Base-by-base conservation (phyloP, 257 asterid species). In the Coffea canephora region DNA sequence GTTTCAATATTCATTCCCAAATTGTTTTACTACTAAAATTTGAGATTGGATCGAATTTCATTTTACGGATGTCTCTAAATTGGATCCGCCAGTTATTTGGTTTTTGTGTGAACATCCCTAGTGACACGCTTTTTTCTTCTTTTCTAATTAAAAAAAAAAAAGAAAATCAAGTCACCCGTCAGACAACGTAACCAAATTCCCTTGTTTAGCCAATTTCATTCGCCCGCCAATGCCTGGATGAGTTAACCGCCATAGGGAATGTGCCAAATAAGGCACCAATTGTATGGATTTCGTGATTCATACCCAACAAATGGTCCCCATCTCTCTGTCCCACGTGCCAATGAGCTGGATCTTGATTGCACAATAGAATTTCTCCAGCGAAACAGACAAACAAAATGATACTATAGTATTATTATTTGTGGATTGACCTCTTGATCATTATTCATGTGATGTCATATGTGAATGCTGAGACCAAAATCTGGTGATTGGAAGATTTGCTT, bases 401-500 rank as follows among this genome's bases (percentile, higher is more conserved):
- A 39, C 4, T 57, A 59, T 21, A 75, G 59, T 75, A 23, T 12
- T 39, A 23, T 12, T 39, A 6, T 5, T 71, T 52, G n/a, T 75
- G 52, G 75, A 75, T 72, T 57, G 61, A 45, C 52, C 70, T 23
- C 5, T 15, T 1, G 57, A 52, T 52, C 57, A 52, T 52, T 52
- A 52, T 52, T 52, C 57, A 52, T 52, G 64, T 48, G 46, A 59
- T 41, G 62, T 66, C 31, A 25, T 79, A 39, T 67, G 46, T 65
- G 75, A 66, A 49, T 74, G 62, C 50, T 34, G 52, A 48, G 34
- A 12, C 3, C 18, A 74, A 71, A 57, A 59, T 39, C 77, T 52
- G 74, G 43, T 73, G 73, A 39, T 49, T 46, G 83, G 69, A 66
- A 73, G 57, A 67, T 67, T 74, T 36, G 62, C 21, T 19, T 65